Conservation (phyloP, 2,329 filamentous ascomycete genomes). For the Elsinoe necatrix region DNA sequence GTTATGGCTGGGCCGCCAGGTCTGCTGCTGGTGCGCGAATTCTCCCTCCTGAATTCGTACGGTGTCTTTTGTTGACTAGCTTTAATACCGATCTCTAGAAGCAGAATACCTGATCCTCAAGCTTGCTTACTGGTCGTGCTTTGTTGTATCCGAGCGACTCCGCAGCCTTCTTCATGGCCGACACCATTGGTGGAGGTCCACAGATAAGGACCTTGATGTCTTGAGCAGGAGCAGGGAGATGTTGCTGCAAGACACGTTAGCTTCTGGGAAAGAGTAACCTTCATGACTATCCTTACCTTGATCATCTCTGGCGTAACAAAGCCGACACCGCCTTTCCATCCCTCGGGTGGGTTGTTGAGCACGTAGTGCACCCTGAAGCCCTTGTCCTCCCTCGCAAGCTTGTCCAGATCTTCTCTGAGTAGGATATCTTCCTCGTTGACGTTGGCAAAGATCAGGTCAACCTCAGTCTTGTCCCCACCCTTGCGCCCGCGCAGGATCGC, state of each 20-base stretch:
- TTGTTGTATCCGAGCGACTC: slow-evolving; percentile 86
- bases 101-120: slow-evolving; percentile 95
- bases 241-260: slow-evolving; percentile 48
- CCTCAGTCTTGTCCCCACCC: slow-evolving; percentile 64
- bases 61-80: too few species aligned
- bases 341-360: slow-evolving; percentile 86
- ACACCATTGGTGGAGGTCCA: slow-evolving; percentile 93
- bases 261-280: background rate
- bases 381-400: slow-evolving; percentile 65
- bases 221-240: slow-evolving; percentile 68
- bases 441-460: slow-evolving; percentile 95
- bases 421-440: slow-evolving; percentile 89
- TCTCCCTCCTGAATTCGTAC: too few species aligned
- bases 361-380: slow-evolving; percentile 89
- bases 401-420: slow-evolving; percentile 82
- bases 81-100: too few species aligned
- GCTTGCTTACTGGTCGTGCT: slow-evolving; percentile 90
- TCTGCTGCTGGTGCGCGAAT: too few species aligned
- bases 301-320: slow-evolving; percentile 97
- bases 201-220: slow-evolving; percentile 94
- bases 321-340: slow-evolving; percentile 85
- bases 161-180: slow-evolving; percentile 91
- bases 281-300: slow-evolving; percentile 43
- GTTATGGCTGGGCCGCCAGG: too few species aligned
- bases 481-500: slow-evolving; percentile 54